Evolutionary conservation across 2,329 filamentous ascomycete genomes (phyloP).

Genomic region (Trichoderma sp.): DNA sequence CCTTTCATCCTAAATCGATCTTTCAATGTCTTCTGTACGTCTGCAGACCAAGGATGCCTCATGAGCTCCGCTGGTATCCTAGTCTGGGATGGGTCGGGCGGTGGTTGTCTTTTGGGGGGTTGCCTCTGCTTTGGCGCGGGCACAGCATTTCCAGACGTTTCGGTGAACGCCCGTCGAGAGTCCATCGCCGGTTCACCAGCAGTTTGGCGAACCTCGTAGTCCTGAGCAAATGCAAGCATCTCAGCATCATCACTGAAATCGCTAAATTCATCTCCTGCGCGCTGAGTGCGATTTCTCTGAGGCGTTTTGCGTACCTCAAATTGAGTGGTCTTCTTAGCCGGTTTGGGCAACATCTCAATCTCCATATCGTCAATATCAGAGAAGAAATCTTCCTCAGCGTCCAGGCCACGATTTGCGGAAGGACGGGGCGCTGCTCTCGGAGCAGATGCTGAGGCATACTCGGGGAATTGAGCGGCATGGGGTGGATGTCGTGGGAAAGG

Average conservation of each 20-base stretch:
- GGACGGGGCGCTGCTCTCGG: neutral
- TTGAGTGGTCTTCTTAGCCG: constrained; percentile 18
- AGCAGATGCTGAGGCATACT: neutral
- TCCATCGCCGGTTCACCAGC: constrained; percentile 23
- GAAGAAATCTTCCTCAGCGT: constrained; percentile 29
- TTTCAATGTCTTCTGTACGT: constrained; percentile 77
- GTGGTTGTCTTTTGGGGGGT: constrained; percentile 33
- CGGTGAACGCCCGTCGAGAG: constrained; percentile 41
- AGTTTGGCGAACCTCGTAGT: constrained; percentile 45
- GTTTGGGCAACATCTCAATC: constrained; percentile 20
- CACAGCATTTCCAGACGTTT: constrained; percentile 48
- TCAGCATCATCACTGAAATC: constrained; percentile 51
- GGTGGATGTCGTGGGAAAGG: constrained; percentile 30
- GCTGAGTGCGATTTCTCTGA: constrained; percentile 20
- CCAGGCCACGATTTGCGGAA: constrained; percentile 23
- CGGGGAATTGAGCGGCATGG: constrained; percentile 2
- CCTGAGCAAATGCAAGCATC: constrained; percentile 51
- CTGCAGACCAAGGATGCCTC: constrained; percentile 76
- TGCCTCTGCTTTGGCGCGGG: constrained; percentile 33
- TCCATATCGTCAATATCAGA: constrained; percentile 32
- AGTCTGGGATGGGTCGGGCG: constrained; percentile 26
- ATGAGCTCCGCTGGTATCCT: constrained; percentile 53
- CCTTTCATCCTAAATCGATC: constrained; percentile 80
- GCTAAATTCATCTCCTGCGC: constrained; percentile 38
- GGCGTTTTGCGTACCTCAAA: neutral